These are phyloP conservation scores for Sorghum bicolor DNA, from an alignment of 176 grass and related monocot species.

Conservation along the genomic window Sorghum_bicolor_NCBIv3 NC_012874.2:6169501-6170000, in stretches of 20 bases:
- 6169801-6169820: conserved; percentile 13
- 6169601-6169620: conserved; percentile 1
- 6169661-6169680: neutral
- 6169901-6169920: conserved; percentile 9
- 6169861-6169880: conserved; percentile 93
- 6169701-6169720: neutral
- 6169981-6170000: conserved; percentile 66
- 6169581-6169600: neutral
- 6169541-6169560: conserved; percentile 12
- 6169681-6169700: neutral
- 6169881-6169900: conserved; percentile 70
- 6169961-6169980: conserved; percentile 73
- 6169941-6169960: conserved; percentile 26
- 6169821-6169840: neutral
- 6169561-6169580: neutral
- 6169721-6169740: neutral
- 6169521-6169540: neutral
- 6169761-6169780: neutral
- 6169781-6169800: neutral
- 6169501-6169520: conserved; percentile 8
- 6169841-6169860: conserved; percentile 63
- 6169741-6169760: conserved; percentile 7
- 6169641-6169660: neutral
- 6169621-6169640: conserved; percentile 23
- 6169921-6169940: conserved; percentile 13